phyloP scores from a whole-genome alignment of 1,284 basidiomycete genomes.

The Pyrrhoderma noxium region DNA sequence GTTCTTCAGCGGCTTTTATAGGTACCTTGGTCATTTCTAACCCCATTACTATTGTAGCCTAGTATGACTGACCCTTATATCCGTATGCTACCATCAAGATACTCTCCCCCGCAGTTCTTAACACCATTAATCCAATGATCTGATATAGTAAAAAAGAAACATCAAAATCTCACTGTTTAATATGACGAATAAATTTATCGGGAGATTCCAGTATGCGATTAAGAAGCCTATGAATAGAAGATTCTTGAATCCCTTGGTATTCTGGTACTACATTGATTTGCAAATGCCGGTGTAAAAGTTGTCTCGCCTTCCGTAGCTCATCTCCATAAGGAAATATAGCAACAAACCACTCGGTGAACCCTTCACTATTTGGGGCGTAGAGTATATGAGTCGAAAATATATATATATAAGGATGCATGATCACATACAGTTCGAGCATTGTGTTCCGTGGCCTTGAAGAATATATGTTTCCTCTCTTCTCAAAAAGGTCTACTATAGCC shows the following conservation, averaged over 20 bases:
- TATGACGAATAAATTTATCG: constrained; percentile 21
- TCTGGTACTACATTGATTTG: constrained; percentile 16
- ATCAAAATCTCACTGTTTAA: too few relatives aligned
- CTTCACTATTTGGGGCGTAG: constrained; percentile 1
- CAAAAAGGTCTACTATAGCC: constrained; percentile 50
- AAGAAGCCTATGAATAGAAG: constrained; percentile 22
- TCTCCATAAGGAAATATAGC: constrained; percentile 22
- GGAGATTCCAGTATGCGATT: constrained; percentile 20
- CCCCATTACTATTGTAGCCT: neutral
- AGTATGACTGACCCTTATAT: constrained; percentile 7
- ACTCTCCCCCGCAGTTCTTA: constrained; percentile 1
- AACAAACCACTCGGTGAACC: constrained; percentile 7
- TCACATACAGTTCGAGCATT: constrained; percentile 36
- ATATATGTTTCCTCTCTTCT: constrained; percentile 62
- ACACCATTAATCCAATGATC: constrained; percentile 20
- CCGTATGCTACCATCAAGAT: constrained; percentile 16
- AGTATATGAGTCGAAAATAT: neutral
- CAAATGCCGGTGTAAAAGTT: constrained; percentile 23
- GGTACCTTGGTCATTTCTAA: neutral
- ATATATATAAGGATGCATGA: too few relatives aligned
- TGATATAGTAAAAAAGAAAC: too few relatives aligned
- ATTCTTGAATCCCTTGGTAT: constrained; percentile 22
- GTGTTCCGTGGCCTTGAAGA: constrained; percentile 52
- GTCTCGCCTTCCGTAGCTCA: constrained; percentile 22
- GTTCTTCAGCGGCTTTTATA: neutral